These are phyloP conservation scores for Fraxinus floribunda DNA, from an alignment of 305 asterid genomes.

Conservation along the genomic window DNA sequence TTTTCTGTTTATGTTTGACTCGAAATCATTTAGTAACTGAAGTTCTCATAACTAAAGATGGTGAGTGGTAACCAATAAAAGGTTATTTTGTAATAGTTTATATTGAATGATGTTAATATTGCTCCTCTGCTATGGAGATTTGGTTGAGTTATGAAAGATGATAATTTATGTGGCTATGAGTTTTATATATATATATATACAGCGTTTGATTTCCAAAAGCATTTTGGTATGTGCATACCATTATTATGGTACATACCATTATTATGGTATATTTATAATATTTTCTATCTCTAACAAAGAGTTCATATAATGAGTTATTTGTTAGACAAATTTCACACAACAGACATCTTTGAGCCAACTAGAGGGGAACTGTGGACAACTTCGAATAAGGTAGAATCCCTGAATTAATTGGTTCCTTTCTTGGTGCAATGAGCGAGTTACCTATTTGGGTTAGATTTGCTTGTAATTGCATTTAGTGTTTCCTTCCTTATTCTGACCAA, in stretches of 20 bases:
- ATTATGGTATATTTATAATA: not conserved
- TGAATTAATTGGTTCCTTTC: not conserved
- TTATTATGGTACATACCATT: not conserved
- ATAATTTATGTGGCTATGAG: not conserved
- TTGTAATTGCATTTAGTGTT: not conserved
- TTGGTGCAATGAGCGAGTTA: not conserved
- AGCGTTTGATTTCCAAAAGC: not conserved
- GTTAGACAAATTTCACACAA: not conserved
- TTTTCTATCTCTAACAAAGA: not conserved
- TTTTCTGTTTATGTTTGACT: not conserved
- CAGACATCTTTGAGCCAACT: not conserved
- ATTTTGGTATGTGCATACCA: not conserved
- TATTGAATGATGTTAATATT: not conserved
- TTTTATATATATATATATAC: not conserved
- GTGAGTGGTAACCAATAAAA: not conserved
- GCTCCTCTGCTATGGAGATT: not conserved
- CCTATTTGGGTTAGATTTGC: not conserved
- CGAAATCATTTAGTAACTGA: not conserved
- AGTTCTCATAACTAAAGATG: not conserved
- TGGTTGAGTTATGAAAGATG: not conserved
- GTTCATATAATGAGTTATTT: not conserved
- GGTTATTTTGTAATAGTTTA: not conserved
- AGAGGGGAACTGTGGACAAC: not conserved
- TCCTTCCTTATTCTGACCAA: not conserved
- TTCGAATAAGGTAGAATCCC: not conserved